These are phyloP conservation scores for Peniophora sp. DNA, from an alignment of 1,284 basidiomycete genomes.

Conservation along the genomic window DNA sequence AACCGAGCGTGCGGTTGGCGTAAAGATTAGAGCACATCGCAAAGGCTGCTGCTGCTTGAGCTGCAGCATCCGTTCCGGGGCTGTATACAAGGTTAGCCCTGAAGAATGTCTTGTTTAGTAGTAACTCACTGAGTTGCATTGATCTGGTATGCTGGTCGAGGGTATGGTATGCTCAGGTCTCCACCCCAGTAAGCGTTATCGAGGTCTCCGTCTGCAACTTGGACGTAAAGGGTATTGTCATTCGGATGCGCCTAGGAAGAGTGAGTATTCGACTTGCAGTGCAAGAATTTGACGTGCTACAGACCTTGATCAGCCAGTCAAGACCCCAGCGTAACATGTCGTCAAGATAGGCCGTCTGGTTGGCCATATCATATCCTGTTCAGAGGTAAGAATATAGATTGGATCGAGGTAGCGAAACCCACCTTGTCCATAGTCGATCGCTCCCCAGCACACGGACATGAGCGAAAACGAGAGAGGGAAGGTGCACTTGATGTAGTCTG, in stretches of 20 bases:
- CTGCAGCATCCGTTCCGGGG: slow-evolving; percentile 87
- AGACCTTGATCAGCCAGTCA: slow-evolving; percentile 84
- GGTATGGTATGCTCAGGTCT: slow-evolving; percentile 68
- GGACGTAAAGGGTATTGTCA: slow-evolving; percentile 69
- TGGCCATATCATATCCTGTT: slow-evolving; percentile 70
- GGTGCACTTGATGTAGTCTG: slow-evolving; percentile 84
- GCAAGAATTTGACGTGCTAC: slow-evolving; percentile 9
- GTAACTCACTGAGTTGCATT: slow-evolving; percentile 46
- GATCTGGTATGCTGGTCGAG: slow-evolving; percentile 72
- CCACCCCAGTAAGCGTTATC: slow-evolving; percentile 89
- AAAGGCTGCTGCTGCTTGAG: slow-evolving; percentile 78
- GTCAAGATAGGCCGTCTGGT: slow-evolving; percentile 86
- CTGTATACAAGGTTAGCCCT: slow-evolving; percentile 15
- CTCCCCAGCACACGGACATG: slow-evolving; percentile 84
- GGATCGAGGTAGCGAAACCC: neutral
- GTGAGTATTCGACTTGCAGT: neutral
- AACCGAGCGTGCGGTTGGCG: slow-evolving; percentile 32
- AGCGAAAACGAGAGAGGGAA: slow-evolving; percentile 78
- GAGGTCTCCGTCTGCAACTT: slow-evolving; percentile 59
- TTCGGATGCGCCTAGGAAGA: slow-evolving; percentile 68
- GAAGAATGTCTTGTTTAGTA: neutral
- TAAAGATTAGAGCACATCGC: slow-evolving; percentile 82
- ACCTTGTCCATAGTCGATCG: slow-evolving; percentile 75
- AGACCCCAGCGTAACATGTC: slow-evolving; percentile 83
- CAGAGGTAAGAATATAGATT: slow-evolving; percentile 2